Base-by-base conservation (phyloP, 2,329 filamentous ascomycete genomes). In the Venturia effusa region DNA sequence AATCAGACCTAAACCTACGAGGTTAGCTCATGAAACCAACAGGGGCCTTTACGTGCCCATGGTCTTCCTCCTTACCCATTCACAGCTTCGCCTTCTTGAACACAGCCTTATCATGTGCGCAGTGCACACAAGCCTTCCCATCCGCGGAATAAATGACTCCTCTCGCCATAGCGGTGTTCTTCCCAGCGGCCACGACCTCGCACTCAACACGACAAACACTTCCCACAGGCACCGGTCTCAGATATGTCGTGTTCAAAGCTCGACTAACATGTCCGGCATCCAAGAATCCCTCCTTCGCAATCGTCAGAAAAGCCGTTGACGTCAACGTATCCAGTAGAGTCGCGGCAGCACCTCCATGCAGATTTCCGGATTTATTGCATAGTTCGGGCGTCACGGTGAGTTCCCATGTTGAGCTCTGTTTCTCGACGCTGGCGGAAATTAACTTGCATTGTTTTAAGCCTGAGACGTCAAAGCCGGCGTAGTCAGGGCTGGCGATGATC, bases 311-410 rank as follows among this genome's bases (percentile, higher is more conserved):
- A 5, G 76, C 71, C 5, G 76, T 70, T 6, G 74, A 77, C 0
- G 79, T 81, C 62, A 78, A 76, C 72, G 84, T 80, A 68, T 86
- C 83, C 66, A 83, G 82, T 45, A 84, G 79, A 4, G 81, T 72
- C 0, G 80, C 78, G 1, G 80, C 80, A 2, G 80, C 81, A 4
- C 81, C 81, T 22, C 82, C 81, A 68, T 84, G 81, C 66, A 84
- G 74, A 39, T 78, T 79, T 1, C 75, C 75, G 37, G 74, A 73
- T 55, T 75, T 69, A 69, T 83, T 84, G 66, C 77, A 76, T 62
- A 82, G 77, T 60, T 71, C 69, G 13, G 69, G 68, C 8, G 77
- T 73, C 19, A 82, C 77, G 3, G 68, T 71, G 66, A 83, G 74
- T 32, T 74, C 74, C 68, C 78, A 82, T 8, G 51, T 30, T 24